phyloP scores from a whole-genome alignment of 208 protist genomes.

The Trypanosoma avium region DNA sequence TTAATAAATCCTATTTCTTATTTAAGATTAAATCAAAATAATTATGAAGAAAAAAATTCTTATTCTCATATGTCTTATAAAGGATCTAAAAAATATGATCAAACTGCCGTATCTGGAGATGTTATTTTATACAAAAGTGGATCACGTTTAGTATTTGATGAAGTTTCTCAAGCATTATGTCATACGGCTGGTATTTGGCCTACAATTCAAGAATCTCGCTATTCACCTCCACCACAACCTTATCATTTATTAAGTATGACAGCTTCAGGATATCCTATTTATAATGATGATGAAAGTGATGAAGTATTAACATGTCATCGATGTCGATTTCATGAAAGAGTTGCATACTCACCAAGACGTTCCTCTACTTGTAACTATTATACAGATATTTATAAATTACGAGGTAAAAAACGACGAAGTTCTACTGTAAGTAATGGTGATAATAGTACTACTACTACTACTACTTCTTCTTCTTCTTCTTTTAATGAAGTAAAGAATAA shows the following conservation, averaged over 20 bases:
- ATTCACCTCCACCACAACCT: constrained; percentile 37
- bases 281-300: constrained; percentile 38
- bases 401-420: background rate
- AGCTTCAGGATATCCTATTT: constrained; percentile 49
- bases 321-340: background rate
- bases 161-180: constrained; percentile 46
- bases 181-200: constrained; percentile 32
- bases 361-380: constrained; percentile 13
- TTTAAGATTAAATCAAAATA: constrained; percentile 5
- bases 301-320: constrained; percentile 11
- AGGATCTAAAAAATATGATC: background rate
- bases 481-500: background rate
- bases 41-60: background rate
- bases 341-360: background rate
- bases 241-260: constrained; percentile 62
- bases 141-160: constrained; percentile 52
- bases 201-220: constrained; percentile 27
- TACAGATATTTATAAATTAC: background rate
- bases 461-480: background rate
- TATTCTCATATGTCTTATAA: background rate
- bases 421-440: background rate
- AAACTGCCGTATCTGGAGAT: constrained; percentile 2
- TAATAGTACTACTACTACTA: background rate
- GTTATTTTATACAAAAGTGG: constrained; percentile 49
- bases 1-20: constrained; percentile 13